Percentiles rank a stretch among this genome's conserved stretches.
Conservation (phyloP, 331 rosid species). For the Arachis monticola region DNA sequence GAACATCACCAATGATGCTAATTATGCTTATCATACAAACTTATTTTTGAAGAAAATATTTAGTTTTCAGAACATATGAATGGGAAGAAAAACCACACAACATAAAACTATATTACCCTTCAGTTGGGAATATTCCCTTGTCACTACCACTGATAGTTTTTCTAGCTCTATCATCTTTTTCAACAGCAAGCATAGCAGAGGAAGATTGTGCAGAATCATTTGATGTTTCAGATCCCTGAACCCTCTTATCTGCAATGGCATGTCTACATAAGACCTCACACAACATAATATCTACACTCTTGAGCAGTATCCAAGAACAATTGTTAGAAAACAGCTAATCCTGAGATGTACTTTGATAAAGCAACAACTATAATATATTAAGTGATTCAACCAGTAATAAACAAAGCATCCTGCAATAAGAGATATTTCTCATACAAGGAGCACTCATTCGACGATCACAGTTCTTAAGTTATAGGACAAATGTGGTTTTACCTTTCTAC, state of each 20-base stretch:
- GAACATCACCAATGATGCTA: constrained; percentile 23
- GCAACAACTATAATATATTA: constrained; percentile 8
- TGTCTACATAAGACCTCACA: constrained; percentile 58
- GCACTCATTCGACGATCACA: constrained; percentile 33
- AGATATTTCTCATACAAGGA: constrained; percentile 45
- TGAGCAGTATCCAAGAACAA: constrained; percentile 34
- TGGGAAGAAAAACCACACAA: constrained; percentile 16
- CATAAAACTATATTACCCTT: constrained; percentile 58
- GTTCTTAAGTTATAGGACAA: constrained; percentile 45
- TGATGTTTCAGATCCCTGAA: constrained; percentile 59
- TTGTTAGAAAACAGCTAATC: constrained; percentile 33
- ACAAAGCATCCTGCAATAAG: constrained; percentile 39
- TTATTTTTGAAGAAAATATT: constrained; percentile 23
- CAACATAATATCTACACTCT: constrained; percentile 35
- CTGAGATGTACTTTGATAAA: constrained; percentile 18
- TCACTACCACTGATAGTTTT: constrained; percentile 42
- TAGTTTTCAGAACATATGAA: constrained; percentile 27
- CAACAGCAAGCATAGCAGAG: constrained; percentile 50
- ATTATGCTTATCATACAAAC: constrained; percentile 5
- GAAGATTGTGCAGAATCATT: constrained; percentile 48
- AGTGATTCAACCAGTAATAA: constrained; percentile 25
- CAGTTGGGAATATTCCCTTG: constrained; percentile 43
- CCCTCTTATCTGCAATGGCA: constrained; percentile 87
- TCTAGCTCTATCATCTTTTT: constrained; percentile 38
- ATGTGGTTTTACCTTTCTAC: constrained; percentile 56